Conservation (phyloP, 306 rosid species). For the Glycine latifolia region DNA sequence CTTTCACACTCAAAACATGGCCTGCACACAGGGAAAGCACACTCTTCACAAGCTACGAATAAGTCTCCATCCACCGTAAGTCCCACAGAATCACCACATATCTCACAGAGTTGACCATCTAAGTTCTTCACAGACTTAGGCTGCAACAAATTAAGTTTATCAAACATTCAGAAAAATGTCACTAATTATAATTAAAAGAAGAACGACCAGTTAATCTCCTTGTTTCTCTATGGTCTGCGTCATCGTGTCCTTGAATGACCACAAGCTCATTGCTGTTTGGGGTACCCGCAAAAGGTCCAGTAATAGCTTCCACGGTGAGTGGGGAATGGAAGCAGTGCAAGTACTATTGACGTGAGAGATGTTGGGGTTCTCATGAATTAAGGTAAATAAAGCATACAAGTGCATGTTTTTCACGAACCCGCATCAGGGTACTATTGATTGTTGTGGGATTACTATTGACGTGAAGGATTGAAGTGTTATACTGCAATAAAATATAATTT, state of each 20-base stretch:
- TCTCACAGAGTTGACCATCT: slow-evolving; percentile 97
- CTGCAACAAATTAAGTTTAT: slow-evolving; percentile 53
- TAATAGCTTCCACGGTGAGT: slow-evolving; percentile 81
- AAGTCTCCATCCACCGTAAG: slow-evolving; percentile 85
- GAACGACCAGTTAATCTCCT: no score
- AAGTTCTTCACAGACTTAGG: slow-evolving; percentile 87
- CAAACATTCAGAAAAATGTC: no score
- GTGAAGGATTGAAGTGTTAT: slow-evolving; percentile 47
- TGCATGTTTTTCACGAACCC: slow-evolving; percentile 40
- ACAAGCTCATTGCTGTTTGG: slow-evolving; percentile 90
- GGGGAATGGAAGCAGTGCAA: slow-evolving; percentile 44
- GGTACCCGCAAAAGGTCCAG: slow-evolving; percentile 93
- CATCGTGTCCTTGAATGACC: slow-evolving; percentile 85
- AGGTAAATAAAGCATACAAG: slow-evolving; percentile 17
- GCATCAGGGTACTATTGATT: slow-evolving; percentile 22
- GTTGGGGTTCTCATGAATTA: slow-evolving; percentile 26
- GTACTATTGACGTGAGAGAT: slow-evolving; percentile 28
- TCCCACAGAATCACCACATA: slow-evolving; percentile 94
- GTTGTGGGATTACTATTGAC: slow-evolving; percentile 51
- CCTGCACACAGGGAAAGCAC: slow-evolving; percentile 96
- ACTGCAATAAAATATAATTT: slow-evolving; percentile 38
- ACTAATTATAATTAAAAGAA: no score
- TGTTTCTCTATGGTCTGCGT: slow-evolving; percentile 56
- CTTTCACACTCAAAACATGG: slow-evolving; percentile 98
- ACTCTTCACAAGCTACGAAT: slow-evolving; percentile 96